Base-by-base conservation (phyloP, 2,329 filamentous ascomycete species). In the Penicillium paneum region DNA sequence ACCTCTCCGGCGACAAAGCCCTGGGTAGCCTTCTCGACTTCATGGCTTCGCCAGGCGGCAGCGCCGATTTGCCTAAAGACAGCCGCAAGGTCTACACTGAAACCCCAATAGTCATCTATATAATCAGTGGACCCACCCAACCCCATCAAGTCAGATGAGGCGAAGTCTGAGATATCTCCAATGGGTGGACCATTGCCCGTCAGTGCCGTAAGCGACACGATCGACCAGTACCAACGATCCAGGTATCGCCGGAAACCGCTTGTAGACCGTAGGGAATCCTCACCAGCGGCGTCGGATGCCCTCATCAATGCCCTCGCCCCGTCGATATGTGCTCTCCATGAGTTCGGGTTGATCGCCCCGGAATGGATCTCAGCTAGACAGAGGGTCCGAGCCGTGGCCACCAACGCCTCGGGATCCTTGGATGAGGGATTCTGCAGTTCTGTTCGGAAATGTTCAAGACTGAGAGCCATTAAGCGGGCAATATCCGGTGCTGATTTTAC, bases 361-460 rank as follows among this genome's bases (percentile, higher is more conserved):
- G 75, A 74, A 57, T 74, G 72, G 6, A 76, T 74, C 57, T 77
- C 74, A 24, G 73, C 74, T 15, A 76, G 57, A 60, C 73, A 77
- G 5, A 77, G 65, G 2, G 74, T 77, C 21, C 74, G 69, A 10
- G 74, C 73, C 1, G 75, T 77, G 8, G 73, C 71, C 35, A 77
- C 64, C 39, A 76, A 62, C 35, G 70, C 71, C 60, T 71, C 69
- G 13, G 71, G 67, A 8, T 61, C 66, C 48, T 62, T 66, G 17
- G 61, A 60, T 8, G 63, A 60, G 1, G 71, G 69, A 29, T 70
- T 62, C 44, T 73, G 68, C 12, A 77, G 62, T 52, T 76, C 74
- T 15, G 64, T 67, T 3, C 73, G 71, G 38, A 77, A 73, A 62
- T 74, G 69, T 51, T 73, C 70, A 31, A 77, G 60, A 42, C 75